These are phyloP conservation scores for Blastocladiella emersonii DNA, from an alignment of 371 early-diverging fungal species.

Conservation along the genomic window DNA sequence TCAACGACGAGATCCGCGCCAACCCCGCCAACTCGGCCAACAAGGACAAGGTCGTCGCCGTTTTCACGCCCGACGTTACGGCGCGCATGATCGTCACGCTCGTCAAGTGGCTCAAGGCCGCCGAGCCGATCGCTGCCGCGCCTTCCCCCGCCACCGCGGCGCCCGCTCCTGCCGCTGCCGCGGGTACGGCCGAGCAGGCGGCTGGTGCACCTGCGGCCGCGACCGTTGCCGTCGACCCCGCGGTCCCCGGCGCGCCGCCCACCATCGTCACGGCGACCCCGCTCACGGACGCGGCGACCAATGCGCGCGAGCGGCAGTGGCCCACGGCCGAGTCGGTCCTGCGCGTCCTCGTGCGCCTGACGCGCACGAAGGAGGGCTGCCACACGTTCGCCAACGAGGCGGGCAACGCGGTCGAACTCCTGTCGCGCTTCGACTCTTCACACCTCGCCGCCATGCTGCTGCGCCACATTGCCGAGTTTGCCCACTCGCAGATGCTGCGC, in stretches of 20 bases:
- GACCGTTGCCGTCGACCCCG: too few species aligned
- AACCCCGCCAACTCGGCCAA: background rate
- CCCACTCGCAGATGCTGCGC: conserved; percentile 39
- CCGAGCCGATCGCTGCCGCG: too few species aligned
- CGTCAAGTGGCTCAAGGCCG: background rate
- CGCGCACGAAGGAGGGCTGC: conserved; percentile 49
- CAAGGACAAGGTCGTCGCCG: background rate
- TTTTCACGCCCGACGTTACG: background rate
- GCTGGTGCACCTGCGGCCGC: too few species aligned
- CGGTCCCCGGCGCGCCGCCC: too few species aligned
- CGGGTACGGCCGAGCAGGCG: background rate
- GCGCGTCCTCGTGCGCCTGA: conserved; percentile 64
- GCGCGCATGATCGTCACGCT: background rate
- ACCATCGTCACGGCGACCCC: background rate
- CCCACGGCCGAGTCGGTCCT: conserved; percentile 43
- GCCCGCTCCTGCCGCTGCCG: too few species aligned
- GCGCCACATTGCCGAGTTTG: conserved; percentile 69
- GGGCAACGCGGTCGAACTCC: background rate
- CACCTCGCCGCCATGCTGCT: conserved; percentile 44
- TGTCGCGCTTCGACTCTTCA: background rate
- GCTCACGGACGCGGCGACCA: too few species aligned
- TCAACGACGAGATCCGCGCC: background rate
- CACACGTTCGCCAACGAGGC: conserved; percentile 42
- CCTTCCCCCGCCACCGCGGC: background rate
- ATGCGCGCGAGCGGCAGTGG: conserved; percentile 4